Base-by-base conservation (phyloP, 2,329 filamentous ascomycete genomes). In the Aphanoascus verrucosus region DNA sequence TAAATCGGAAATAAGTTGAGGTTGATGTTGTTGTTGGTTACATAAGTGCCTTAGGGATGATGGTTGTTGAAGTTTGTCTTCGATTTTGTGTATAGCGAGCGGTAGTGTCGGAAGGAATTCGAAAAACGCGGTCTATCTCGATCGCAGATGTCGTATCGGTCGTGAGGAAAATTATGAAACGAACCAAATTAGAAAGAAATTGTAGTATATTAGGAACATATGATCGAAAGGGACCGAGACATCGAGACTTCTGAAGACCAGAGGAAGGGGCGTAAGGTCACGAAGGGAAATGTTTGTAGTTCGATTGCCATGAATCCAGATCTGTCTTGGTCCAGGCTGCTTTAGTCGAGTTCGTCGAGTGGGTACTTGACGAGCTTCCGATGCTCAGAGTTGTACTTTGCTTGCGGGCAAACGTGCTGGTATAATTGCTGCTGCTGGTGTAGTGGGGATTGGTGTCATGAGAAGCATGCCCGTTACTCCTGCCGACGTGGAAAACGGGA, bases 401-500 rank as follows among this genome's bases (percentile, higher is more conserved):
- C 60, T 68, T 68, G 60, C 69, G 67, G 43, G 58, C 63, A 44
- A 69, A 62, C 47, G 56, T 62, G 56, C 56, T 58, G 49, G 37
- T 50, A 45, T 56, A 55, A 41, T 48, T 45, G 45, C 43, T 55
- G 35, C 32, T 41, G 57, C 53, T 54, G 17, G 42, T 62, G 56
- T 60, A 59, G 60, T 72, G 63, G 58, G 65, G 66, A 66, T 84
- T 84, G 49, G 78, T 81, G 50, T 52, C 41, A 11, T 46, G 50
- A 20, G 41, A 20, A 37, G 28, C 9, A n/a, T 35, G 31, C 40
- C 76, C 77, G 40, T 81, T 81, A 17, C 80, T 81, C 43, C 81
- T 74, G 42, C 81, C 81, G 58, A 83, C 77, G 64, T 82, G 78
- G 72, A 82, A 83, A 57, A 83, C 75, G 15, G 81, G 81, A 1